Evolutionary conservation across 306 rosid species (phyloP), one percentile per base, ranked within the genome.

Genomic region (Sphenostylis stenocarpa): DNA sequence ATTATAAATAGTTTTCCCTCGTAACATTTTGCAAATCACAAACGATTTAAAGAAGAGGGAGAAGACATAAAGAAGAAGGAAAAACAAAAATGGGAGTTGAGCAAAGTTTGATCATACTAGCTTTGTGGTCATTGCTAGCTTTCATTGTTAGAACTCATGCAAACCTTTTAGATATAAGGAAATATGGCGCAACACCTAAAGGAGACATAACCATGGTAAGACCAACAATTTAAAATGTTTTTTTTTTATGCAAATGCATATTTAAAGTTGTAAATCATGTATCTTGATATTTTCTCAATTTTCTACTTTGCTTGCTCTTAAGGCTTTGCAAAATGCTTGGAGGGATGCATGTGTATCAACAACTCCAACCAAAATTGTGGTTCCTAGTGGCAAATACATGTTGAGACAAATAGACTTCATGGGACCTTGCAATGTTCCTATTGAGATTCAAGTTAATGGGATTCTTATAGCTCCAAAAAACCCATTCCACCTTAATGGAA

Each of bases 311-410:
- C 5, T 48, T 69, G 5, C 26, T 48, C 31, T 28, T 48, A 48
- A 69, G 75, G 75, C 75, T 48, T 69, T 48, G 60, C 15, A 17
- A 69, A 48, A n/a, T 0, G 29, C 75, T 48, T 69, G 75, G 61
- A 49, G 20, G 53, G 45, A 48, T 2, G 75, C 61, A 29, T 69
- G 75, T 17, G 61, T 6, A 29, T 69, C 75, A 48, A 69, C 4
- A 12, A 69, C 29, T 69, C 44, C 17, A 48, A 69, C 58, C 75
- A 69, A 48, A 69, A 21, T 69, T 29, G 11, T 49, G 44, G 45
- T 69, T 69, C 75, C 61, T 4, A 10, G 1, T 1, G 45, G 29
- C 5, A 48, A 14, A 29, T 69, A 69, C 43, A 47, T 8, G 3
- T 28, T 68, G 26, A 68, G 7, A 10, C 61, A 28, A 69, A 69